These are phyloP conservation scores for Parafenestella ontariensis DNA, from an alignment of 2,329 filamentous ascomycete species.

Conservation along the genomic window DNA sequence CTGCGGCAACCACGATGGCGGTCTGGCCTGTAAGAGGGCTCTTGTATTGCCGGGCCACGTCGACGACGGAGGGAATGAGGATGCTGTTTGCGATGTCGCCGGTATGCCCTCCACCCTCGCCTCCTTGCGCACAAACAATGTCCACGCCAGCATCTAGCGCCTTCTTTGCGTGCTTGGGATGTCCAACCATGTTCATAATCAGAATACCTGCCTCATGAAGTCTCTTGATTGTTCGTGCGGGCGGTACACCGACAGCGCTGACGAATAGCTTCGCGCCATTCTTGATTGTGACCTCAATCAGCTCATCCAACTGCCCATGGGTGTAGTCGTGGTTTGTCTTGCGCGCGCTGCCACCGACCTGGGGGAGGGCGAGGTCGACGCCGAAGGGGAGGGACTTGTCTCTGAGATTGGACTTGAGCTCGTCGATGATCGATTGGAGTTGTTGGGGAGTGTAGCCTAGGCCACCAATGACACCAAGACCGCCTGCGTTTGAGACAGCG, in stretches of 20 bases:
- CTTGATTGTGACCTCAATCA: conserved; percentile 85
- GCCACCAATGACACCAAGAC: conserved; percentile 67
- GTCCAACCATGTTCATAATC: conserved; percentile 97
- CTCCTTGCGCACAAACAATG: conserved; percentile 89
- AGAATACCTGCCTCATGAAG: conserved; percentile 82
- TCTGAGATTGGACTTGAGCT: conserved; percentile 78
- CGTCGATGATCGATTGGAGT: conserved; percentile 80
- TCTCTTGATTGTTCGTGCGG: conserved; percentile 72
- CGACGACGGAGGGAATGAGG: conserved; percentile 84
- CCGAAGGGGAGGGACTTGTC: conserved; percentile 80
- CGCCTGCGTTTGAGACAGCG: conserved; percentile 77
- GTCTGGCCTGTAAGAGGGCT: conserved; percentile 73
- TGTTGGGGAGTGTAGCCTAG: conserved; percentile 65
- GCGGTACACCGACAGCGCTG: conserved; percentile 85
- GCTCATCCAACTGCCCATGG: conserved; percentile 82
- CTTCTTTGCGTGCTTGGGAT: conserved; percentile 89
- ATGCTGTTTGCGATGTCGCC: conserved; percentile 87
- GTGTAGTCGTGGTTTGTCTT: conserved; percentile 98
- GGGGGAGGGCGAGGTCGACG: conserved; percentile 88
- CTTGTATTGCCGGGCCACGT: conserved; percentile 76
- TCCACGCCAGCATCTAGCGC: conserved; percentile 87
- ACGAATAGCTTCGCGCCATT: conserved; percentile 88
- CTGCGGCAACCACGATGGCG: conserved; percentile 86
- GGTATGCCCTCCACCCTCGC: conserved; percentile 92
- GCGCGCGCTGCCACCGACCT: conserved; percentile 82